Evolutionary conservation across 2,329 filamentous ascomycete species (phyloP), one percentile per base, ranked within the genome.

Genomic region (Beauveria bassiana): DNA sequence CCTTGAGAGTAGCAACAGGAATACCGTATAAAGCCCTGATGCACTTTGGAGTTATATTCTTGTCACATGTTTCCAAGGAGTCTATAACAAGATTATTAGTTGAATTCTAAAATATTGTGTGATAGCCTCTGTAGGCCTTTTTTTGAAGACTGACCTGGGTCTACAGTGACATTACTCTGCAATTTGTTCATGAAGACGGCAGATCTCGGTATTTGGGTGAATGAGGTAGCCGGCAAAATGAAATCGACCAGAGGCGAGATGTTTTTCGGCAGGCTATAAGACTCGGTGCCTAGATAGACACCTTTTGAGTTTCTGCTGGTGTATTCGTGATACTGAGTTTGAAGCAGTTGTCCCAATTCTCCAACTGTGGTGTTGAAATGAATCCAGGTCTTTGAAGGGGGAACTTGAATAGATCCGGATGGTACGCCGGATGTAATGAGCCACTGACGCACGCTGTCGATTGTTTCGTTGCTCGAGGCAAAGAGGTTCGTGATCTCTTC

Each of bases 21-120:
- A 78, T 73, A 50, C 73, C 70, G 65, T 78, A 78, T 43, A 81
- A 69, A 1, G 79, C 75, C 34, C 76, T 74, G 34, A 83, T 73
- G 65, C 83, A 86, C 46, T 77, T 77, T 0, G 81, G 81, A 1
- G 81, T 85, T 64, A 86, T 83, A 66, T 80, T 77, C 16, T 72
- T 69, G 64, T 81, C 77, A 66, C 84, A 86, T 4, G 6, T 50
- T 1, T 47, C 31, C 20, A 24, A n/a, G 4, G 52, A 26, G 14
- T 10, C 38, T 55, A 38, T 5, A 16, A 38, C 10, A 38, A 16
- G 12, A 16, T 16, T 38, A 5, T 38, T 16, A 38, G 34, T 38
- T 4, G 34, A 5, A 6, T 38, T 3, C 5, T 3, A 18, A 14
- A 31, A 2, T 3, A 20, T 14, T 20, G 14, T 18, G n/a, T 0